Evolutionary conservation across 345 rosid genomes (phyloP), one percentile per base, ranked within the genome.

Genomic region (Corchorus capsularis): DNA sequence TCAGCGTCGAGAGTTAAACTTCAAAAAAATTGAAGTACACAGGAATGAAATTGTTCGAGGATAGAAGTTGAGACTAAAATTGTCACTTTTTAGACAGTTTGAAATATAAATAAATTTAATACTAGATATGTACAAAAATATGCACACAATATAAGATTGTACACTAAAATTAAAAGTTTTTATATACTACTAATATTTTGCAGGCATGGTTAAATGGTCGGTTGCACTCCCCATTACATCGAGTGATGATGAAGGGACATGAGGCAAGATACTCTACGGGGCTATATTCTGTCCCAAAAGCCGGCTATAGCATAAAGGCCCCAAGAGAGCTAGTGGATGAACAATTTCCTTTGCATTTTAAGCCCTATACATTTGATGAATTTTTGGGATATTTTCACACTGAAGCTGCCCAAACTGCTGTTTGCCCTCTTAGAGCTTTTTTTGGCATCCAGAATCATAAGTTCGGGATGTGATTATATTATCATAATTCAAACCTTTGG

Each of bases 341-440:
- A 19, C 71, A 75, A 61, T 66, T 75, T 49, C 82, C 82, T 10
- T 46, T 52, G 9, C 71, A 34, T 10, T 79, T 53, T 61, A 73
- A 72, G 46, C 73, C 81, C 8, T 55, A 73, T 8, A 54, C 55
- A n/a, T 32, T 37, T 20, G 4, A 6, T 0, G 52, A 75, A 37
- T 75, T n/a, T 27, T 41, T 41, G 69, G 50, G 63, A 35, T 90
- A 86, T 74, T 84, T 80, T 49, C 81, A 85, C 75, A 77, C 88
- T 9, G 83, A 81, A 70, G 86, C 82, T 49, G 94, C 91, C 19
- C 88, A 87, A 74, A 78, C 56, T 69, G 72, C 63, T 22, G 16
- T 78, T 60, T 82, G 80, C 75, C 86, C 92, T 37, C 86, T 89
- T n/a, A 80, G 77, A 17, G 75, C 85, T 55, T 85, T 86, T 53